Evolutionary conservation across 2,329 filamentous ascomycete genomes (phyloP).

Genomic region (Penicillium brasilianum): DNA sequence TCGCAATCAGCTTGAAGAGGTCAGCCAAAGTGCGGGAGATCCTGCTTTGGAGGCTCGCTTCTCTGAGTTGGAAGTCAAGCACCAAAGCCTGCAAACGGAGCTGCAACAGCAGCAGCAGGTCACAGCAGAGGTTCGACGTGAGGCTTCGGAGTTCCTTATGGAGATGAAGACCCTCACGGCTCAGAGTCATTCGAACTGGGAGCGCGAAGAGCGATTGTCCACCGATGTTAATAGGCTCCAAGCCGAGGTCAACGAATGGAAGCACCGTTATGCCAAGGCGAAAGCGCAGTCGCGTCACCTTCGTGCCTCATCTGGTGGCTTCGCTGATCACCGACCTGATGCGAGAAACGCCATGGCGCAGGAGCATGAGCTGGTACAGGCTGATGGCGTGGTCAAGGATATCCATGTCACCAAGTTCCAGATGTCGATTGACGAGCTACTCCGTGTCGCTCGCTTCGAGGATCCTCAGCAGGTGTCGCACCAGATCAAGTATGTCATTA

Average conservation of each 20-base stretch:
- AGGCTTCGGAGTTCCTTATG: conserved; percentile 79
- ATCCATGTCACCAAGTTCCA: conserved; percentile 95
- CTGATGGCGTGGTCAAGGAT: conserved; percentile 82
- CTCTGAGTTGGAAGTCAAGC: conserved; percentile 61
- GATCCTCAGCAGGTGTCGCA: conserved; percentile 77
- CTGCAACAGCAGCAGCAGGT: conserved; percentile 77
- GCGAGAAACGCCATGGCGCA: conserved; percentile 58
- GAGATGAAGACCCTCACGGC: conserved; percentile 90
- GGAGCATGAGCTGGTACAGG: conserved; percentile 73
- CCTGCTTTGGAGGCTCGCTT: conserved; percentile 66
- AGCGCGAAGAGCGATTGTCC: conserved; percentile 79
- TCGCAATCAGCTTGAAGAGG: conserved; percentile 63
- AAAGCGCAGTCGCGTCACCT: conserved; percentile 86
- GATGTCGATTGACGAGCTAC: conserved; percentile 87
- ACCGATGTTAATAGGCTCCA: conserved; percentile 77
- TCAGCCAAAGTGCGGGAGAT: conserved; percentile 46
- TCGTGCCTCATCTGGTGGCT: conserved; percentile 77
- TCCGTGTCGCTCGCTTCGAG: conserved; percentile 76
- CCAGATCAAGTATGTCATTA: conserved; percentile 83
- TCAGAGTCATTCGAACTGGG: conserved; percentile 76
- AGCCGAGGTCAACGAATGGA: conserved; percentile 86
- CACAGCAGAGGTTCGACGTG: conserved; percentile 82
- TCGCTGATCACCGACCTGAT: conserved; percentile 57
- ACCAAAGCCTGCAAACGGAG: conserved; percentile 69
- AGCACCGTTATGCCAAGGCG: conserved; percentile 81